phyloP scores from a whole-genome alignment of 495 filamentous ascomycete genomes.

The Xylaria telfairii region DNA sequence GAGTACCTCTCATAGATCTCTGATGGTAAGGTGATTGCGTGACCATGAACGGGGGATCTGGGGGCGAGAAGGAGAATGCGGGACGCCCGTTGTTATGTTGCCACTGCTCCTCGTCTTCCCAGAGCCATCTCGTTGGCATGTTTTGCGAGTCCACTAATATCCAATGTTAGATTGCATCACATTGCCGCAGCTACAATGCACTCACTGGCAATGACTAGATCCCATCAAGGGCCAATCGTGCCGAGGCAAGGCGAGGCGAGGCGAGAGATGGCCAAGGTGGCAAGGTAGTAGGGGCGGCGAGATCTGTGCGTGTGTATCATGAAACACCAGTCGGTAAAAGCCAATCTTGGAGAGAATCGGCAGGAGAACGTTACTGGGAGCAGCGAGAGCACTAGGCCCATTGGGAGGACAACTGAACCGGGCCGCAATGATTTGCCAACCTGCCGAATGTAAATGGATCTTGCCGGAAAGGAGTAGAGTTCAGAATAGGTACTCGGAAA shows the following conservation, averaged over 20 bases:
- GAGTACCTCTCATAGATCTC: background rate
- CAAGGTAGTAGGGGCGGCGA: background rate
- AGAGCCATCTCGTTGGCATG: background rate
- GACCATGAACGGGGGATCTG: background rate
- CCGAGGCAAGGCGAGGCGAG: background rate
- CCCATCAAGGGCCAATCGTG: background rate
- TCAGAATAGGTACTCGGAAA: background rate
- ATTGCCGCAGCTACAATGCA: background rate
- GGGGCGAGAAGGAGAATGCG: background rate
- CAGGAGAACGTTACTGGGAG: background rate
- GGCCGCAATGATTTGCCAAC: background rate
- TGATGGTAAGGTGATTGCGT: background rate
- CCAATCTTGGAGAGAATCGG: background rate
- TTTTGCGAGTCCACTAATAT: constrained; percentile 2
- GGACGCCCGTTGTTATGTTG: background rate
- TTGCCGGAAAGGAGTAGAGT: too few relatives aligned
- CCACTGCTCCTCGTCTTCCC: constrained; percentile 3
- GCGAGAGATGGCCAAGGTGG: too few relatives aligned
- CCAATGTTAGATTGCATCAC: background rate
- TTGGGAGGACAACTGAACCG: background rate
- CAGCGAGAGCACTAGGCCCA: background rate
- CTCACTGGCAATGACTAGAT: background rate
- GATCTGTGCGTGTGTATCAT: background rate
- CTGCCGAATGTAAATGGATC: background rate
- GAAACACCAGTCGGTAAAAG: background rate